phyloP scores from a whole-genome alignment of 805 yeast species.

The Myxozyma neotropica region DNA sequence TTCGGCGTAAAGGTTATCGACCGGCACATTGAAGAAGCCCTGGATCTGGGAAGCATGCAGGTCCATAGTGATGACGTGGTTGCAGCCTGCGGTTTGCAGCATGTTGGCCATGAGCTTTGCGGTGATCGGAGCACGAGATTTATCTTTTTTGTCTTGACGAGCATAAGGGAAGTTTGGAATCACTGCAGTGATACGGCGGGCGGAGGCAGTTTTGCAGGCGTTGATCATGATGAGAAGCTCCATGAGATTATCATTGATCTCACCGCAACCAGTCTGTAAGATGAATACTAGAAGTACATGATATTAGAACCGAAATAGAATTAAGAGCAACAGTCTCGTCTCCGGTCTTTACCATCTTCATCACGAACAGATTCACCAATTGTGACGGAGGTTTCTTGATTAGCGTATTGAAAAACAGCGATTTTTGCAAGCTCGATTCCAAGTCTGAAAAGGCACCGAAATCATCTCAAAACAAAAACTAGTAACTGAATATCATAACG shows the following conservation, averaged over 20 bases:
- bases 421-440: conserved; percentile 72
- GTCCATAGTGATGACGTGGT: conserved; percentile 96
- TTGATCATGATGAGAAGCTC: conserved; percentile 87
- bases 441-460: conserved; percentile 44
- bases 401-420: conserved; percentile 81
- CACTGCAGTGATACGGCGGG: conserved; percentile 89
- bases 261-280: conserved; percentile 79
- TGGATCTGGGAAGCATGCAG: conserved; percentile 97
- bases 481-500: not conserved
- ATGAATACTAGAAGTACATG: conserved; percentile 29
- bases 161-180: conserved; percentile 97
- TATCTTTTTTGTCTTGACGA: conserved; percentile 95
- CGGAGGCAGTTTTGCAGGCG: conserved; percentile 96
- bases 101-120: conserved; percentile 92
- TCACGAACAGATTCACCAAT: conserved; percentile 88
- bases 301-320: not conserved
- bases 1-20: conserved; percentile 93
- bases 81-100: conserved; percentile 90
- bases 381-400: conserved; percentile 84
- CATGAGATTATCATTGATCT: conserved; percentile 81
- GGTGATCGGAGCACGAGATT: conserved; percentile 93
- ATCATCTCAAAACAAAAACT: not conserved
- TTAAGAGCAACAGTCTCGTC: no score
- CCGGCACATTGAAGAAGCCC: conserved; percentile 94
- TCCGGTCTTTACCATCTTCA: conserved; percentile 71